Percentiles rank a stretch among this genome's conserved stretches.
Conservation (phyloP, 441 rosid genomes). For the Mallotus repandus region DNA sequence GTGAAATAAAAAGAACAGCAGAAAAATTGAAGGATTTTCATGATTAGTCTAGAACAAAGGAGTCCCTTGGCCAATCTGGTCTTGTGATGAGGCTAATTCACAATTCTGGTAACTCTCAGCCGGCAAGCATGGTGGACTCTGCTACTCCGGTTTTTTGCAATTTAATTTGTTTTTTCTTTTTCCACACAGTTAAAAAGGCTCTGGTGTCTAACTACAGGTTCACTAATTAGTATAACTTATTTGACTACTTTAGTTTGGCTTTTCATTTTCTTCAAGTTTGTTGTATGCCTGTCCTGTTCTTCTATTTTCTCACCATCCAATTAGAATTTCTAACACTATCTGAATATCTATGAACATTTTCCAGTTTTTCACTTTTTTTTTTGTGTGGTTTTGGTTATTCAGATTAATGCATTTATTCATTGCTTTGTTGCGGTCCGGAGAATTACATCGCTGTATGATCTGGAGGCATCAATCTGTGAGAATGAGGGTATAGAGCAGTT, state of each 20-base stretch:
- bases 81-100: not conserved
- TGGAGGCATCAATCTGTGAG: constrained; percentile 76
- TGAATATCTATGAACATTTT: not conserved
- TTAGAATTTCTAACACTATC: no score
- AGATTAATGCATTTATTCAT: constrained; percentile 91
- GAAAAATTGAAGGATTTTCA: not conserved
- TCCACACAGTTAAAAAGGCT: not conserved
- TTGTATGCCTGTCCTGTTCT: not conserved
- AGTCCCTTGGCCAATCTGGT: not conserved
- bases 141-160: not conserved
- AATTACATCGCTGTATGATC: constrained; percentile 76
- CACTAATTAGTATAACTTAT: not conserved
- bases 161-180: not conserved
- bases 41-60: not conserved
- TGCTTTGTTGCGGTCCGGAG: constrained; percentile 81
- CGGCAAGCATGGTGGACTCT: not conserved
- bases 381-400: constrained; percentile 16
- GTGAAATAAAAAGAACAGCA: not conserved
- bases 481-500: constrained; percentile 71
- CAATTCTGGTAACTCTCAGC: not conserved
- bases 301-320: not conserved
- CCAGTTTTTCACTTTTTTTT: not conserved
- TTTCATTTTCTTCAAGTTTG: not conserved
- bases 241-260: not conserved
- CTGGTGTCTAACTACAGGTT: not conserved